Evolutionary conservation across 305 asterid genomes (phyloP).

Genomic region (Fraxinus sp.): DNA sequence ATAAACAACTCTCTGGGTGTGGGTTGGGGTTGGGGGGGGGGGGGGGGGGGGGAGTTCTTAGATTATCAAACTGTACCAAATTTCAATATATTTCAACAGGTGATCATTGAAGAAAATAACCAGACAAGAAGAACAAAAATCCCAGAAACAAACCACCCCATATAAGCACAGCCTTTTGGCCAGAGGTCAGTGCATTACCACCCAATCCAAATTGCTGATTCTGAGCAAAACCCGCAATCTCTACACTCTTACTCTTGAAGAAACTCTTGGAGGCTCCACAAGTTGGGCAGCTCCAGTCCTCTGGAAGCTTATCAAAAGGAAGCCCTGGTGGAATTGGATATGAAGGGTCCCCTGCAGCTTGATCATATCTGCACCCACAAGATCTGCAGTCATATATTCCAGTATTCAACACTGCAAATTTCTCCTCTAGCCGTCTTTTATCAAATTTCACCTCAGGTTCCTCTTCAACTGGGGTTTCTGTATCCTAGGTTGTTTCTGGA

Average conservation of each 20-base stretch:
- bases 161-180: conserved; percentile 79
- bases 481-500: conserved; percentile 19
- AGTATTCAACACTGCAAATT: conserved; percentile 83
- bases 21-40: too few relatives aligned
- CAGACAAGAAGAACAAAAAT: conserved; percentile 76
- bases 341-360: conserved; percentile 66
- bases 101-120: conserved; percentile 68
- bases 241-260: conserved; percentile 81
- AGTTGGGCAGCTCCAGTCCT: conserved; percentile 34
- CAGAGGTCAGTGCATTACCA: conserved; percentile 85
- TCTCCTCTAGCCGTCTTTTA: conserved; percentile 67
- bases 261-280: conserved; percentile 89
- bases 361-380: conserved; percentile 66
- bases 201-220: conserved; percentile 93
- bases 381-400: conserved; percentile 81
- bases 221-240: conserved; percentile 87
- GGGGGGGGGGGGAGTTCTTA: too few relatives aligned
- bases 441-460: conserved; percentile 27
- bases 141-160: conserved; percentile 70
- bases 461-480: conserved; percentile 19
- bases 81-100: not conserved
- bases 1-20: too few relatives aligned
- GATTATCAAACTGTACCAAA: not conserved
- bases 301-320: conserved; percentile 66
- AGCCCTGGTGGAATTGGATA: conserved; percentile 90